Conservation (phyloP, 192 early-diverging fungal genomes). For the Coemansia sp. region DNA sequence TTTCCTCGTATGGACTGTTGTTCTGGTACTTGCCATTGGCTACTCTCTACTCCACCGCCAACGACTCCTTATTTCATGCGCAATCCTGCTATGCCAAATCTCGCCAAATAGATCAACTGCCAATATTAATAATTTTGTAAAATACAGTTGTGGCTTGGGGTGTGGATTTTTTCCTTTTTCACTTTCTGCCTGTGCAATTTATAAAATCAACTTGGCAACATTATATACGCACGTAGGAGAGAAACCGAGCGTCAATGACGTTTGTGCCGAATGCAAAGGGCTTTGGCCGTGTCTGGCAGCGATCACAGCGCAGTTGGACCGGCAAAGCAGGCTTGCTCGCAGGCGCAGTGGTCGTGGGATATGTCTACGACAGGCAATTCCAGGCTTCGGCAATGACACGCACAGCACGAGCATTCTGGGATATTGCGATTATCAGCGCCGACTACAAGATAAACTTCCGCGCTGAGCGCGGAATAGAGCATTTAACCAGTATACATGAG, state of each 20-base stretch:
- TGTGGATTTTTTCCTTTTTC: neutral
- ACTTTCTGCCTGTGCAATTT: neutral
- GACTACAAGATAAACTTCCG: constrained; percentile 88
- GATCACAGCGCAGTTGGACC: neutral
- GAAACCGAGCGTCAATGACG: neutral
- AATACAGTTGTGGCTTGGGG: no score
- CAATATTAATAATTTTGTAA: no score
- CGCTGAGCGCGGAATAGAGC: constrained; percentile 50
- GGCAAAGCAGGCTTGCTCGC: constrained; percentile 8
- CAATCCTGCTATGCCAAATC: no score
- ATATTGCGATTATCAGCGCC: constrained; percentile 28
- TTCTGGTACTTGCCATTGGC: no score
- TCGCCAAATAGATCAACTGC: no score
- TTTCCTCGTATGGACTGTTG: no score
- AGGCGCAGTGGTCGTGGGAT: constrained; percentile 12
- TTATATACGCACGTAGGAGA: neutral
- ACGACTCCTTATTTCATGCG: no score
- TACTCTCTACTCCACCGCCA: no score
- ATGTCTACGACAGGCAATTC: constrained; percentile 38
- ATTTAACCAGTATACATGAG: constrained; percentile 70
- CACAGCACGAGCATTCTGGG: constrained; percentile 41
- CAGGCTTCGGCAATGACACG: constrained; percentile 45
- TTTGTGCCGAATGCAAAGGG: neutral
- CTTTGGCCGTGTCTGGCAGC: neutral
- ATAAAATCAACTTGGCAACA: neutral